These are phyloP conservation scores for Fusarium torreyae DNA, from an alignment of 2,329 filamentous ascomycete genomes.

Conservation along the genomic window DNA sequence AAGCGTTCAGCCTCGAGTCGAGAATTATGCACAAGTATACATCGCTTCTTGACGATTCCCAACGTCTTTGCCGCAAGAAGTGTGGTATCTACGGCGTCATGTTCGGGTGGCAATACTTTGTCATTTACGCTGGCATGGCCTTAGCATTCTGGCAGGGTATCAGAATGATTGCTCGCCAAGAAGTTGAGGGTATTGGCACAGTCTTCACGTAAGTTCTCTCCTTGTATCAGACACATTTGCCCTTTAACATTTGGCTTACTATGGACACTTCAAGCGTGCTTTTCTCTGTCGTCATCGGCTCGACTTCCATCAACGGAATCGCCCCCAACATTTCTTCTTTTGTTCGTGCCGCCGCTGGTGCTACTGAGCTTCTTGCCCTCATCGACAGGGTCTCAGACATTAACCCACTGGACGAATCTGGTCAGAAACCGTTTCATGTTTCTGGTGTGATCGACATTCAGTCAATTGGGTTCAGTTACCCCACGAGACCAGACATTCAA, in stretches of 20 bases:
- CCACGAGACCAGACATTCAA: conserved; percentile 56
- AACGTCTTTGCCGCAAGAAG: conserved; percentile 7
- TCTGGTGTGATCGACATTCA: conserved; percentile 54
- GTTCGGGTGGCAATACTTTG: conserved; percentile 24
- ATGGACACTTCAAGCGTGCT: conserved; percentile 44
- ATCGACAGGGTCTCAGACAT: conserved; percentile 55
- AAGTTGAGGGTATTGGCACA: conserved; percentile 53
- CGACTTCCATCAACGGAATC: conserved; percentile 47
- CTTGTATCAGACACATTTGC: background rate
- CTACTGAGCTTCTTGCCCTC: conserved; percentile 42
- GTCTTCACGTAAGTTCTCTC: conserved; percentile 11
- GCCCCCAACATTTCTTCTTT: conserved; percentile 55
- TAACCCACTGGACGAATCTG: conserved; percentile 52
- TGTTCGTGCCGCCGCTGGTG: conserved; percentile 52
- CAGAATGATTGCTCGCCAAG: conserved; percentile 53
- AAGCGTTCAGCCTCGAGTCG: background rate
- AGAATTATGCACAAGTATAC: background rate
- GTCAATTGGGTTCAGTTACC: conserved; percentile 60
- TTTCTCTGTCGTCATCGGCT: conserved; percentile 55
- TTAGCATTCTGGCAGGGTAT: conserved; percentile 61
- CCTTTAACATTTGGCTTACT: too few relatives aligned
- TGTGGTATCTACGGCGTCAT: background rate
- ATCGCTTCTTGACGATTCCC: background rate
- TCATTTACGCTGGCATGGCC: conserved; percentile 57
- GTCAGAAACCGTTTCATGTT: conserved; percentile 43